phyloP scores from a whole-genome alignment of 1,284 basidiomycete genomes.

The Tilletiopsis washingtonensis region DNA sequence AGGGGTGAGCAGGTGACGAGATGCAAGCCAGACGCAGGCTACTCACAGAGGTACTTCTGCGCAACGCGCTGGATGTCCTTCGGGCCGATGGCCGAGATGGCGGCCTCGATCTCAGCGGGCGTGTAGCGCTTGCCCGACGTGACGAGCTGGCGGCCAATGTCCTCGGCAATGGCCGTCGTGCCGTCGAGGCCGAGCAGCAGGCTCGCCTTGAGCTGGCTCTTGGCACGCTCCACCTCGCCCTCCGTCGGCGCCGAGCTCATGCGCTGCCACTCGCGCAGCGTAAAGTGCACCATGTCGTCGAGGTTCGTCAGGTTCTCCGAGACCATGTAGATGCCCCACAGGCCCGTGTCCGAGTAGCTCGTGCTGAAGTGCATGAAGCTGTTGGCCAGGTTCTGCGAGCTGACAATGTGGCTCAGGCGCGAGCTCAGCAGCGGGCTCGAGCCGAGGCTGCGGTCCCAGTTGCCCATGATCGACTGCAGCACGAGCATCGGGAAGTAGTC shows the following conservation, averaged over 20 bases:
- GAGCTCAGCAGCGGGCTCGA: constrained; percentile 82
- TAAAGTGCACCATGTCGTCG: constrained; percentile 90
- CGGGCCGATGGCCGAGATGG: constrained; percentile 76
- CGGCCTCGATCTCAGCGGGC: constrained; percentile 86
- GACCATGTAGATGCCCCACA: constrained; percentile 93
- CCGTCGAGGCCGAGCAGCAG: constrained; percentile 86
- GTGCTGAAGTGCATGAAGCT: constrained; percentile 99
- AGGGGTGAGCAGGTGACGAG: neutral
- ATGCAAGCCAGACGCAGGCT: neutral
- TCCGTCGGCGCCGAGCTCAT: constrained; percentile 80
- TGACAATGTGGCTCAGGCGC: constrained; percentile 82
- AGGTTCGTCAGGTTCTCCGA: constrained; percentile 81
- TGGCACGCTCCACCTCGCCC: constrained; percentile 89
- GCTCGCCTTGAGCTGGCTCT: constrained; percentile 94
- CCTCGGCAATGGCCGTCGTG: constrained; percentile 91
- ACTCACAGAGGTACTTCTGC: constrained; percentile 72
- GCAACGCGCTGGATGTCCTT: constrained; percentile 92
- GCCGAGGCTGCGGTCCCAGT: constrained; percentile 97
- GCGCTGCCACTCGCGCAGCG: constrained; percentile 90
- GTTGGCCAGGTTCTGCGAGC: constrained; percentile 92
- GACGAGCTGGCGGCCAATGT: constrained; percentile 93
- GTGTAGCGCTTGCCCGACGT: constrained; percentile 72
- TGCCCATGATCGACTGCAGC: constrained; percentile 95
- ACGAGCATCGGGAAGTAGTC: constrained; percentile 99
- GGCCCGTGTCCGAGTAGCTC: constrained; percentile 97